Evolutionary conservation across 129 eudicot genomes (phyloP), one percentile per base, ranked within the genome.

Genomic region (Arctium minus): DNA sequence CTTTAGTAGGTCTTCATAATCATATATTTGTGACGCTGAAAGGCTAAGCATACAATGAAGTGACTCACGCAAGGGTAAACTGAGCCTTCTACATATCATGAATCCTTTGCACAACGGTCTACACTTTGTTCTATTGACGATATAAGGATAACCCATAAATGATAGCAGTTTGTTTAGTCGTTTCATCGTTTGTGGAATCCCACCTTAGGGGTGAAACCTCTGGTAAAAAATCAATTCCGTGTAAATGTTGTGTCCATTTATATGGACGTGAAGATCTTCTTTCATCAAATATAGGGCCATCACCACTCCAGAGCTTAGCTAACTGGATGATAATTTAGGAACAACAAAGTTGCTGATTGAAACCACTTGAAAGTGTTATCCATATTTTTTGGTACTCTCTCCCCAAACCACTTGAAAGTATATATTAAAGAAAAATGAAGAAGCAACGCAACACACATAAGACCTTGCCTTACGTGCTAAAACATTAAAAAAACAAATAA

Each of bases 191-290:
- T 30, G 86, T 77, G 31, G 87, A 81, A 69, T 88, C 94, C 40
- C 84, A 82, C 8, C 56, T 82, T 46, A 91, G 79, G 2, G 99
- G 99, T 9, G 99, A 85, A 71, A 96, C 90, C 89, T 96, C 99
- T 1, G 99, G 99, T 88, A 96, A 80, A 86, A 96, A 90, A 81
- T 96, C 99, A 65, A 96, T 91, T 73, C 99, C 99, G 18, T 95
- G 96, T 89, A 96, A 86, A 87, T 96, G 98, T 84, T 96, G 99
- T 75, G 92, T 95, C 99, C 99, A 96, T 79, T 91, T 93, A 81
- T 93, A 96, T 31, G 99, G 99, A 30, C 96, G 97, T 78, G 94
- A 90, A 73, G 89, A 77, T 82, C 96, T 77, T 78, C 48, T 90
- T 84, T 91, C 98, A 85, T 93, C 97, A 85, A 89, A 92, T 82